Base-by-base conservation (phyloP, 2,329 filamentous ascomycete species). In the Fusarium siculi region DNA sequence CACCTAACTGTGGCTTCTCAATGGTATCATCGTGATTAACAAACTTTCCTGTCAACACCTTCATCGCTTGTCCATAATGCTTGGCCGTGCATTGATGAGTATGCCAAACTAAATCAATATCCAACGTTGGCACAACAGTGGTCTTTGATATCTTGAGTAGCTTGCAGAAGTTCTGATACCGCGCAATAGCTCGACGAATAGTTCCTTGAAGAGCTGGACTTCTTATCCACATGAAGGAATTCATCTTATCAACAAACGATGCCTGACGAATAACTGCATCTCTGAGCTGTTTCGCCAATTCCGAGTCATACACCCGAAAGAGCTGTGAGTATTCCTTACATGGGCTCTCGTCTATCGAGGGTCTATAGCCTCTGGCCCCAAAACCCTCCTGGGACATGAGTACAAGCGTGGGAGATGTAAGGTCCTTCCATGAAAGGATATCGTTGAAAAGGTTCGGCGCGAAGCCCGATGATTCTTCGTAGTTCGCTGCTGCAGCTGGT, bases 91-190 rank as follows among this genome's bases (percentile, higher is more conserved):
- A 81, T 59, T 84, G 83, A 56, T 85, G 83, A 1, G 84, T 85
- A 53, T 85, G 82, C 84, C 84, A 85, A 2, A 79, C 80, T 1
- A 85, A 74, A 65, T 85, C 84, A 23, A 85, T 80, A 64, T 85
- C 83, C 9, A 84, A 70, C 0, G 83, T 84, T 0, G 84, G 84
- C 5, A 85, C 83, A 8, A 83, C 66, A 19, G 78, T 80, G 15
- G 32, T 77, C 15, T 65, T 65, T 1, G 60, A 65, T 10, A 70
- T 37, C 15, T 70, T 70, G 43, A 84, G 70, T 7, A 85, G 77
- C 15, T 72, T 71, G 42, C 84, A 72, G 62, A 85, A 85, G 36
- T 80, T 78, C 19, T 68, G 66, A 65, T 87, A 87, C 5, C 85
- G 81, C 6, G 74, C 70, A 5, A 81, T 73, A 7, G 81, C 79